phyloP scores from a whole-genome alignment of 192 early-diverging fungal species.

The Coemansia sp. region DNA sequence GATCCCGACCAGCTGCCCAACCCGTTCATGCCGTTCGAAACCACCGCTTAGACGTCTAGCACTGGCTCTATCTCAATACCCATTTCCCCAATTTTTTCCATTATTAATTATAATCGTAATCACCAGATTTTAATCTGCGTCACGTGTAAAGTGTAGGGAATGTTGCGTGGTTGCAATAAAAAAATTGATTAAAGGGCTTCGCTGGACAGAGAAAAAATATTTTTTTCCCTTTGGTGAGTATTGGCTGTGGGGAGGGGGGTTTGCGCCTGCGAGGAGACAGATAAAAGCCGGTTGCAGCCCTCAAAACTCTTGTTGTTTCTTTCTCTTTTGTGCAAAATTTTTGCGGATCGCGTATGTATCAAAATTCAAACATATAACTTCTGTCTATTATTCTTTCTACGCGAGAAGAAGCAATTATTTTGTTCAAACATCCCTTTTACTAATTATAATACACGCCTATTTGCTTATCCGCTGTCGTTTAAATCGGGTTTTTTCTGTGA shows the following conservation, averaged over 20 bases:
- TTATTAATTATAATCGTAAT: neutral
- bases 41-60: conserved; percentile 6
- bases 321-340: conserved; percentile 56
- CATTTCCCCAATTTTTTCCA: neutral
- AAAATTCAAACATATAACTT: conserved; percentile 20
- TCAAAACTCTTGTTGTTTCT: conserved; percentile 18
- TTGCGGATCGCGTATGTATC: conserved; percentile 58
- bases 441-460: conserved; percentile 2
- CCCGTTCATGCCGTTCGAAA: conserved; percentile 41
- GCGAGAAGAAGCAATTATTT: conserved; percentile 55
- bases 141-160: conserved; percentile 22
- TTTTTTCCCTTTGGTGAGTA: conserved; percentile 4
- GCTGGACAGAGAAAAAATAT: neutral
- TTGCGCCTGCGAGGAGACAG: neutral
- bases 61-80: no score
- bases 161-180: no score
- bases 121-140: neutral
- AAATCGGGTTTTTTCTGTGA: neutral
- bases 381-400: conserved; percentile 23
- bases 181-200: no score
- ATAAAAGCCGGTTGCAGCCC: conserved; percentile 15
- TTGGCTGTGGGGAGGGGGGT: neutral
- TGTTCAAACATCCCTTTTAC: conserved; percentile 17
- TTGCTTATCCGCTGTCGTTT: neutral
- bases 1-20: conserved; percentile 56